Evolutionary conservation across 2,329 filamentous ascomycete species (phyloP).

Genomic region (Fusarium begoniae): DNA sequence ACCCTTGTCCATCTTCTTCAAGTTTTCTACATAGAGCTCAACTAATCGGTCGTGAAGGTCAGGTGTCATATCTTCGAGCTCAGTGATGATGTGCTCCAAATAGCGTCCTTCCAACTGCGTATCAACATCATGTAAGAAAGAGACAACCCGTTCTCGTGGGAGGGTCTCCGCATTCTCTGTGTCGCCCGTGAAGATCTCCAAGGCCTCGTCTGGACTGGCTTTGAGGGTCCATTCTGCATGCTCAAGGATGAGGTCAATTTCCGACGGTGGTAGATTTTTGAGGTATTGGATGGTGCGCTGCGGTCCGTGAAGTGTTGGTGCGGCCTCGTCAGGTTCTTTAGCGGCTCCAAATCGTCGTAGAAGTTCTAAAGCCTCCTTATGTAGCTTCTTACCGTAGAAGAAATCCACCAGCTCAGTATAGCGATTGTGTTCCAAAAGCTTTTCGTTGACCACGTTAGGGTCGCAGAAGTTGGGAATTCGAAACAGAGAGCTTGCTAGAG

Average conservation of each 20-base stretch:
- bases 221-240: conserved; percentile 89
- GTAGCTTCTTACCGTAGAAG: conserved; percentile 92
- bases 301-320: conserved; percentile 76
- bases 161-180: conserved; percentile 94
- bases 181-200: conserved; percentile 94
- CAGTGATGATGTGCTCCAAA: conserved; percentile 88
- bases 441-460: conserved; percentile 92
- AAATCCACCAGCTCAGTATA: conserved; percentile 98
- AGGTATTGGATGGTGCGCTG: conserved; percentile 87
- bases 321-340: conserved; percentile 58
- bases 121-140: conserved; percentile 78
- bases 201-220: conserved; percentile 76
- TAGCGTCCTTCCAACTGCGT: conserved; percentile 79
- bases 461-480: conserved; percentile 98
- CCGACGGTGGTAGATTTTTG: conserved; percentile 85
- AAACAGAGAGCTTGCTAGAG: conserved; percentile 87
- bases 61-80: conserved; percentile 83
- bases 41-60: conserved; percentile 89
- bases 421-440: conserved; percentile 84
- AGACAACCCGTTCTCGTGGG: conserved; percentile 77
- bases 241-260: conserved; percentile 90
- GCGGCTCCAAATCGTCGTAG: conserved; percentile 81
- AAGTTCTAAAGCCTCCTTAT: conserved; percentile 84
- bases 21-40: conserved; percentile 71
- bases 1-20: conserved; percentile 54